Percentiles rank a stretch among this genome's conserved stretches.
Conservation (phyloP, 768 basidiomycete genomes). For the Calocybe indica region DNA sequence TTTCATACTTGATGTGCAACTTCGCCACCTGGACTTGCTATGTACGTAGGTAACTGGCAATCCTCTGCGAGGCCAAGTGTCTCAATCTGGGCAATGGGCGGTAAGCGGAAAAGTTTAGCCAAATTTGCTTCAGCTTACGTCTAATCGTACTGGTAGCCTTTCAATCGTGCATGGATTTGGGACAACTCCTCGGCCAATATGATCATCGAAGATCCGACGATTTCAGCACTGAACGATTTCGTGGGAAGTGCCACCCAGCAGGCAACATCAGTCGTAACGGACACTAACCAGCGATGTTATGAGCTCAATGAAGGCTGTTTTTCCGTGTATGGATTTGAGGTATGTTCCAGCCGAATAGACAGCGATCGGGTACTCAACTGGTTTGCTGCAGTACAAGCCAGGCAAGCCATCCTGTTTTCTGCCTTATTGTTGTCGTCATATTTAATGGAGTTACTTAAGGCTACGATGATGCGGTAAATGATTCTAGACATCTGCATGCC, state of each 20-base stretch:
- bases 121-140: not conserved
- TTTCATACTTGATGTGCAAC: constrained; percentile 3
- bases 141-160: constrained; percentile 40
- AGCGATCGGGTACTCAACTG: not conserved
- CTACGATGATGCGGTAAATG: constrained; percentile 51
- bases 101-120: constrained; percentile 27
- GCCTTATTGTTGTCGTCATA: constrained; percentile 5
- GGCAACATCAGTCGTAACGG: constrained; percentile 66
- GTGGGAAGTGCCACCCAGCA: constrained; percentile 70
- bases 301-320: constrained; percentile 50
- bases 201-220: constrained; percentile 45
- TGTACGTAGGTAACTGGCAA: constrained; percentile 38
- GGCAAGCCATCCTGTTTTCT: constrained; percentile 15
- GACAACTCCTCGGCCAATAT: constrained; percentile 51
- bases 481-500: not conserved
- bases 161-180: constrained; percentile 67
- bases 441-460: constrained; percentile 27
- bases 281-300: constrained; percentile 68
- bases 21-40: constrained; percentile 10
- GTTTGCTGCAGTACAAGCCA: constrained; percentile 29
- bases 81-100: constrained; percentile 77
- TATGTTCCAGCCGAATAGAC: constrained; percentile 12
- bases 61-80: constrained; percentile 56
- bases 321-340: constrained; percentile 73
- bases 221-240: constrained; percentile 55